Evolutionary conservation across 1,284 basidiomycete genomes (phyloP).

Genomic region (Vanrija sp.): DNA sequence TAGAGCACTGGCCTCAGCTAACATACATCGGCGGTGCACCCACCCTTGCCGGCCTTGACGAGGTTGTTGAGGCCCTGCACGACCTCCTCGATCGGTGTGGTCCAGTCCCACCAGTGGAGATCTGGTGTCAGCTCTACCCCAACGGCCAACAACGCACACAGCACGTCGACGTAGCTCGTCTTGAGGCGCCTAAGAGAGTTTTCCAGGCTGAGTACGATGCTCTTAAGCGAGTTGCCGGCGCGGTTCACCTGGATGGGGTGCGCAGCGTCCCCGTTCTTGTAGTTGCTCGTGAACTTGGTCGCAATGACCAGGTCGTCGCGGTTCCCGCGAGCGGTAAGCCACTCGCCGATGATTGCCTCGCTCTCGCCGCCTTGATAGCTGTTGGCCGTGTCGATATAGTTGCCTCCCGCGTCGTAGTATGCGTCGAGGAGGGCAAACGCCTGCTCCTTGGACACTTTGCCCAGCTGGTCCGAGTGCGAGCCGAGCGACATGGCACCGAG

Average conservation of each 20-base stretch:
- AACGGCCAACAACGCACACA: slow-evolving; percentile 29
- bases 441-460: slow-evolving; percentile 22
- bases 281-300: slow-evolving; percentile 30
- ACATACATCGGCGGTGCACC: no score
- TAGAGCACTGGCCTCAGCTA: slow-evolving; percentile 38
- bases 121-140: slow-evolving; percentile 5
- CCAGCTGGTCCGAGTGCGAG: slow-evolving; percentile 42
- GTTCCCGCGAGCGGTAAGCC: slow-evolving; percentile 44
- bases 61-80: slow-evolving; percentile 49
- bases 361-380: slow-evolving; percentile 43
- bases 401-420: slow-evolving; percentile 40
- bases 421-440: slow-evolving; percentile 42
- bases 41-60: slow-evolving; percentile 46
- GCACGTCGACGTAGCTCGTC: slow-evolving; percentile 52
- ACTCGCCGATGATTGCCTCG: slow-evolving; percentile 49
- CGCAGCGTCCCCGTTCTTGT: slow-evolving; percentile 29
- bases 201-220: slow-evolving; percentile 24
- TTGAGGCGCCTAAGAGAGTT: slow-evolving; percentile 48
- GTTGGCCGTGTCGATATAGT: slow-evolving; percentile 48
- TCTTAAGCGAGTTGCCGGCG: slow-evolving; percentile 42
- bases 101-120: slow-evolving; percentile 51
- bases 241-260: slow-evolving; percentile 38
- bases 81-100: slow-evolving; percentile 49
- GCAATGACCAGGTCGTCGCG: slow-evolving; percentile 30
- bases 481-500: slow-evolving; percentile 52